Base-by-base conservation (phyloP, 2,329 filamentous ascomycete genomes). In the Sporothrix globosa region DNA sequence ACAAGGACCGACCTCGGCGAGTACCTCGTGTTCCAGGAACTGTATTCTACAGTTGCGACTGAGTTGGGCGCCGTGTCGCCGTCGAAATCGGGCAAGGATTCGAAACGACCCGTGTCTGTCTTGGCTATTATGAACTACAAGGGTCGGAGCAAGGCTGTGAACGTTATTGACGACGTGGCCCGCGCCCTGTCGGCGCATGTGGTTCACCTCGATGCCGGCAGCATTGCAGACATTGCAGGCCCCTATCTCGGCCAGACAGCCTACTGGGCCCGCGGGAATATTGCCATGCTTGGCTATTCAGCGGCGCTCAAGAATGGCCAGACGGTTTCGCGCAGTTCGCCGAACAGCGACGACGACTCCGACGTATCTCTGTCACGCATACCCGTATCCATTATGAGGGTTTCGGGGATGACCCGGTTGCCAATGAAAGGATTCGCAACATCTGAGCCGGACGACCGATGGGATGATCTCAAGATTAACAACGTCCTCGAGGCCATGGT, bases 171-270 rank as follows among this genome's bases (percentile, higher is more conserved):
- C 65, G 76, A 77, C 19, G 73, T 79, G 24, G 80, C 78, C 3
- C 73, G 72, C 7, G 74, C 77, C 46, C 81, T 91, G 6, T 81
- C 81, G 7, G 90, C 91, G 3, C 88, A 95, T 74, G 76, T 95
- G 3, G 80, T 96, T 44, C 85, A 87, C 24, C 77, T 96, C 13
- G 87, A 90, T 76, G 88, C 92, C 0, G 86, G 89, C 73, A 90
- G 91, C 75, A 80, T 96, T 68, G 90, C 90, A 3, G 84, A 90
- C 66, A 81, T 96, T 34, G 84, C 90, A 0, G 90, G 90, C 2
- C 84, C 87, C 56, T 92, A 93, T 75, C 79, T 94, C 11, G 90
- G 90, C 4, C 88, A 91, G 75, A 84, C 80, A 9, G 75, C 77
- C 7, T 76, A 86, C 71, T 83, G 80, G 79, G 80, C 81, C 4